Evolutionary conservation across 768 basidiomycete genomes (phyloP), one percentile per base, ranked within the genome.

Genomic region (Holtermannia corniformis): DNA sequence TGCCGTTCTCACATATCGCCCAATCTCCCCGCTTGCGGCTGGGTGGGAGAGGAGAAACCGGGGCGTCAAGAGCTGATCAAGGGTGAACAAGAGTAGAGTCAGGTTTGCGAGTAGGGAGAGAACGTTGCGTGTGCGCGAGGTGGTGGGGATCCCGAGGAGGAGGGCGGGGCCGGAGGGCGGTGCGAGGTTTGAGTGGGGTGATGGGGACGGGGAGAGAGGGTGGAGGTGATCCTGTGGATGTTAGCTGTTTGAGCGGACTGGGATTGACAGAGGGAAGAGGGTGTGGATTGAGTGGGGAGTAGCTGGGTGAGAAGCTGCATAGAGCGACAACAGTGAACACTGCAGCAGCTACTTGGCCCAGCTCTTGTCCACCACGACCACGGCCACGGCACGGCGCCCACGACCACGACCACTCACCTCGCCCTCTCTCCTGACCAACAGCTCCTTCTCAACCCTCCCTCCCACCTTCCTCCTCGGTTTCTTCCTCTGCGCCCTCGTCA

Each of bases 111-210:
- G 42, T 3, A 57, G 28, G 2, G 56, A 44, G 7, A 57, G 41
- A 24, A 52, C 21, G 25, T 57, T 57, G 13, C 25, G 21, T 11
- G 48, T 16, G 19, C 51, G 10, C 51, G 23, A 40, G 20, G 27
- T 43, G 12, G 56, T 52, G 2, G 48, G 41, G 7, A 52, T 52
- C 3, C 61, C 61, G 10, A 49, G 41, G 53, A 62, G 57, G 11
- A 62, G 50, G 19, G 41, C 22, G 21, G 59, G 55, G 55, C 59
- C 59, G 16, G 40, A 44, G 26, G 59, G 52, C 47, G 57, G 57
- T 13, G 61, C 58, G 40, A 62, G 49, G 32, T 46, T 58, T 62
- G 10, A 37, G 32, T 16, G 7, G 32, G 32, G 10, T n/a, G n/a
- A n/a, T n/a, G n/a, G n/a, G n/a, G n/a, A n/a, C n/a, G 10, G 7